phyloP scores from a whole-genome alignment of 148 eudicot genomes.

The Polygonum maritimum region DNA sequence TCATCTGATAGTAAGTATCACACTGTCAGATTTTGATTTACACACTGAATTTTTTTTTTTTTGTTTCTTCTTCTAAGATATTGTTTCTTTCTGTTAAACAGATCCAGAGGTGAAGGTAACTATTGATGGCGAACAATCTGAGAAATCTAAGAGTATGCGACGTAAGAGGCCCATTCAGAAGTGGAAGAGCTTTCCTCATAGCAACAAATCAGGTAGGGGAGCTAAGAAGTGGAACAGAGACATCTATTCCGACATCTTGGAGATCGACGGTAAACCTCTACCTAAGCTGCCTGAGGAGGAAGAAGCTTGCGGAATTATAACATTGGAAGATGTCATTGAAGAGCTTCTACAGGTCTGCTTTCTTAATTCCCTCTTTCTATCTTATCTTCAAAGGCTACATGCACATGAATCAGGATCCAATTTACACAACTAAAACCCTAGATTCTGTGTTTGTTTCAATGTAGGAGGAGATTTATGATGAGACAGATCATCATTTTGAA shows the following conservation, averaged over 20 bases:
- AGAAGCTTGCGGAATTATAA: constrained; percentile 82
- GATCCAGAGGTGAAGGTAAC: constrained; percentile 55
- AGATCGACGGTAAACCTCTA: constrained; percentile 56
- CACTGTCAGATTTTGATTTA: neutral
- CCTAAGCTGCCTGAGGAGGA: constrained; percentile 71
- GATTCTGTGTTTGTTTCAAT: neutral
- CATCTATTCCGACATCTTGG: constrained; percentile 65
- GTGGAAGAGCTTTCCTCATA: constrained; percentile 75
- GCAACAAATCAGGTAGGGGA: constrained; percentile 42
- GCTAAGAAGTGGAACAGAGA: constrained; percentile 67
- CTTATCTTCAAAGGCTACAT: too few relatives aligned
- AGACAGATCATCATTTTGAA: constrained; percentile 76
- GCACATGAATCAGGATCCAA: too few relatives aligned
- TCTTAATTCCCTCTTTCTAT: neutral
- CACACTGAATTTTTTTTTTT: too few relatives aligned
- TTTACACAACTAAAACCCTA: too few relatives aligned
- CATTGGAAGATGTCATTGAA: constrained; percentile 94
- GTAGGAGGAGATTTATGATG: constrained; percentile 98
- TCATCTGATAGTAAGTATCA: constrained; percentile 30
- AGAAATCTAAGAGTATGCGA: constrained; percentile 33
- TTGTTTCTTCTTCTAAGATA: neutral
- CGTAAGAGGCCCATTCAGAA: constrained; percentile 46
- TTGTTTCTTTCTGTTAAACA: neutral
- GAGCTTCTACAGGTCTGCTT: constrained; percentile 72
- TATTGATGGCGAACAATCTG: constrained; percentile 40